Evolutionary conservation across 1,139 yeast genomes (phyloP), one percentile per base, ranked within the genome.

Genomic region (Debaryomyces fabryi): DNA sequence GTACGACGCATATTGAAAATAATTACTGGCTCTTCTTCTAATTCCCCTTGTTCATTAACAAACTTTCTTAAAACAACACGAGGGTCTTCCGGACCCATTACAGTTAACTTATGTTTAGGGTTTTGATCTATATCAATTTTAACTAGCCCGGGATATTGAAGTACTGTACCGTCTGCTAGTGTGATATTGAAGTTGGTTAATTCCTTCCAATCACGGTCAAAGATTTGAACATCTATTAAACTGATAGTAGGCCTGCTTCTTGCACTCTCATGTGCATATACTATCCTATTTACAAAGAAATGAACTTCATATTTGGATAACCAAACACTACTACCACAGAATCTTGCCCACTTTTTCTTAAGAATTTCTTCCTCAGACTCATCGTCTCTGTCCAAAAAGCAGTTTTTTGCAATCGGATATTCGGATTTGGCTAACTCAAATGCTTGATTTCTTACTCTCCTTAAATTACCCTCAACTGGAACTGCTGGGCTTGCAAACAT

Each of bases 311-410:
- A 46, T 44, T 56, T 51, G 7, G 55, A 44, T 33, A 57, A 46
- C 60, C 61, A 57, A 33, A 56, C 58, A 29, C 57, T 49, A 20
- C 57, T 54, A 6, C 59, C 59, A 33, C 57, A 53, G 35, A 56
- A 57, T 12, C 54, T 52, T 16, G 35, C 47, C 61, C 61, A 57
- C 34, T 54, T 52, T 4, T 39, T 35, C 6, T 38, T 33, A 12
- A 57, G 25, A 15, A 56, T 52, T n/a, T 47, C 46, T 8, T 53
- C 36, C 30, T 52, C 57, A 18, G 29, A 15, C 40, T 50, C 55
- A 24, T 30, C 44, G 9, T 41, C 38, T 10, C 44, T 43, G 37
- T 52, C 55, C 20, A 49, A 36, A 20, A 52, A 52, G 20, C 40
- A 48, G 34, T 36, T 29, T 15, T 43, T 46, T n/a, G 51, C 51